Evolutionary conservation across 345 rosid genomes (phyloP).

Genomic region (Linum tenue): DNA sequence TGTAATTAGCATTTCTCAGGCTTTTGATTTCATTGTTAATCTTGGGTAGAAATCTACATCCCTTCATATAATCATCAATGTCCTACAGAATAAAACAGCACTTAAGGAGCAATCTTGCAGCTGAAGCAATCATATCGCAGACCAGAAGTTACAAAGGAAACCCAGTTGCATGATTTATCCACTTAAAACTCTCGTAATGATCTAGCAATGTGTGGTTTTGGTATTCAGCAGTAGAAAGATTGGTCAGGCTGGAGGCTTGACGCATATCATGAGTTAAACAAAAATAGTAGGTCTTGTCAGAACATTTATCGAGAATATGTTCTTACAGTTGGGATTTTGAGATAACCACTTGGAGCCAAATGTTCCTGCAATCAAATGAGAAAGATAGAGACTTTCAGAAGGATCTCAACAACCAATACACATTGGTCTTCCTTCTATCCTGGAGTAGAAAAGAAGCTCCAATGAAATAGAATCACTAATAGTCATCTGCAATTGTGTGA

Average conservation of each 20-base stretch:
- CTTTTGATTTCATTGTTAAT: slow-evolving; percentile 48
- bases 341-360: slow-evolving; percentile 69
- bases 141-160: background rate
- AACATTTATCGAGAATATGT: background rate
- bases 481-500: background rate
- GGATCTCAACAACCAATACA: background rate
- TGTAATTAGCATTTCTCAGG: slow-evolving; percentile 53
- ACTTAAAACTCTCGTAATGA: too few relatives aligned
- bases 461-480: slow-evolving; percentile 1
- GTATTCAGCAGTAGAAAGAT: too few relatives aligned
- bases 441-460: background rate
- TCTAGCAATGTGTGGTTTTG: too few relatives aligned
- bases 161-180: background rate
- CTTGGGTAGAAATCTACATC: slow-evolving; percentile 62
- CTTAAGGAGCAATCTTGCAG: background rate
- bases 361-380: slow-evolving; percentile 65
- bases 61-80: slow-evolving; percentile 33
- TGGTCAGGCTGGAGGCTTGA: too few relatives aligned
- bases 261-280: too few relatives aligned
- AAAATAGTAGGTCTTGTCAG: too few relatives aligned
- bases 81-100: slow-evolving; percentile 21
- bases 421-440: background rate
- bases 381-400: background rate
- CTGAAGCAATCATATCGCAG: background rate
- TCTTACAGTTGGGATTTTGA: slow-evolving; percentile 80